A percentile compares a stretch with the other conserved stretches of the same genome.
These are phyloP conservation scores for Truncatella angustata DNA, from an alignment of 2,329 filamentous ascomycete species.

Conservation along the genomic window DNA sequence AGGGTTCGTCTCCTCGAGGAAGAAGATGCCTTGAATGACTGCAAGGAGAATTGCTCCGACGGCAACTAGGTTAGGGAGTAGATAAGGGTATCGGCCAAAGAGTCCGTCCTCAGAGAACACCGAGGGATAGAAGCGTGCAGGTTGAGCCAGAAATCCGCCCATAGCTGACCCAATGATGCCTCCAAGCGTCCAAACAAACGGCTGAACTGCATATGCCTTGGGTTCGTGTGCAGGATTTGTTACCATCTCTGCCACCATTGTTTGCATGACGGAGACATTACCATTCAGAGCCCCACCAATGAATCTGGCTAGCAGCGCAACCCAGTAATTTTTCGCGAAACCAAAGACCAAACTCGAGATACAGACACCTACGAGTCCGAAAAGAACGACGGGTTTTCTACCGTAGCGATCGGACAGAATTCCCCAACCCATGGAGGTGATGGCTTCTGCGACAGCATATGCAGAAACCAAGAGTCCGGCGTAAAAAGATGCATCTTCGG, in stretches of 20 bases:
- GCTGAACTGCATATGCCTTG: conserved; percentile 33
- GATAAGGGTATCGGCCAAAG: conserved; percentile 65
- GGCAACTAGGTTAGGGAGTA: conserved; percentile 66
- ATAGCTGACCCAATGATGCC: conserved; percentile 36
- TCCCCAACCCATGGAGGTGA: conserved; percentile 42
- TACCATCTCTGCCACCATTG: conserved; percentile 40
- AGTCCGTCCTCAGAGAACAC: conserved; percentile 37
- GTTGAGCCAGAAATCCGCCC: conserved; percentile 35
- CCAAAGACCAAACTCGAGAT: conserved; percentile 41
- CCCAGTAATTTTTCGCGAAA: conserved; percentile 38
- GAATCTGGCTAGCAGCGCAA: conserved; percentile 38
- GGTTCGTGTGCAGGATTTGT: conserved; percentile 40
- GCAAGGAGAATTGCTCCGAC: conserved; percentile 61
- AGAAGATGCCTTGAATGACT: conserved; percentile 58
- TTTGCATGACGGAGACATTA: conserved; percentile 36
- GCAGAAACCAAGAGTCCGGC: conserved; percentile 46
- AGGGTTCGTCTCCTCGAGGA: conserved; percentile 49
- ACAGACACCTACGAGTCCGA: conserved; percentile 34
- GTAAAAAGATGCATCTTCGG: conserved; percentile 43
- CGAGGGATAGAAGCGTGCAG: conserved; percentile 31
- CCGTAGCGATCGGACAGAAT: conserved; percentile 38
- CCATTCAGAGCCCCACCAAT: conserved; percentile 38
- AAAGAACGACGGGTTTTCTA: conserved; percentile 33
- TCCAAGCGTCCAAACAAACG: conserved; percentile 36
- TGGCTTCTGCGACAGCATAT: conserved; percentile 40